A percentile compares a stretch with the other conserved stretches of the same genome.
Conservation (phyloP, 345 rosid species). For the Gynandropsis gynandra region DNA sequence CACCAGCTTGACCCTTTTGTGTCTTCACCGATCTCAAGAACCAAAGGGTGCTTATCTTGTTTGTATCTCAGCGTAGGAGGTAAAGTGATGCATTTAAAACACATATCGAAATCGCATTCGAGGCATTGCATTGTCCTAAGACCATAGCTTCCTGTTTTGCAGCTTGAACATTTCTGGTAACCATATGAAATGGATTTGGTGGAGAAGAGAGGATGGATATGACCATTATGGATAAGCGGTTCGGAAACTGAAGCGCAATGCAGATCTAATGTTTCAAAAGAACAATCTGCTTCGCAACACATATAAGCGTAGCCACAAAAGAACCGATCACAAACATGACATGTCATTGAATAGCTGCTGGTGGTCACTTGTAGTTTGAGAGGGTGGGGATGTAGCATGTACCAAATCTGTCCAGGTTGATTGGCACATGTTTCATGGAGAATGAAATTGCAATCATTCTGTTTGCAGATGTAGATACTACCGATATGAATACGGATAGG, state of each 20-base stretch:
- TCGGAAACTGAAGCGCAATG: constrained; percentile 16
- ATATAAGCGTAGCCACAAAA: background rate
- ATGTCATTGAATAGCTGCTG: background rate
- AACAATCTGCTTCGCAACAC: background rate
- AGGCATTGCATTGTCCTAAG: background rate
- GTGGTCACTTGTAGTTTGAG: background rate
- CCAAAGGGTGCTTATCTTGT: constrained; percentile 15
- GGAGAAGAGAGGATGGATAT: constrained; percentile 14
- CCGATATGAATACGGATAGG: background rate
- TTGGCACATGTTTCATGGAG: background rate
- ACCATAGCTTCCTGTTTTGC: background rate
- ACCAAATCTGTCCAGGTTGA: background rate
- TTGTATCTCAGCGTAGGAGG: constrained; percentile 1
- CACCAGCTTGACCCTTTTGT: background rate
- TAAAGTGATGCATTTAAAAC: background rate
- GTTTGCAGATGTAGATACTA: background rate
- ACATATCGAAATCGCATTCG: background rate
- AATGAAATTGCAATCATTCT: background rate
- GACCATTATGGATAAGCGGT: background rate
- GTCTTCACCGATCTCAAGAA: background rate
- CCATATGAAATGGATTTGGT: background rate
- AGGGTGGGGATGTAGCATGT: background rate
- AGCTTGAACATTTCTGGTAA: background rate
- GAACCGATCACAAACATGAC: no score
- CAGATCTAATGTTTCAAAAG: background rate